These are phyloP conservation scores for Penicillium chermesinum DNA, from an alignment of 495 filamentous ascomycete genomes.

Conservation along the genomic window DNA sequence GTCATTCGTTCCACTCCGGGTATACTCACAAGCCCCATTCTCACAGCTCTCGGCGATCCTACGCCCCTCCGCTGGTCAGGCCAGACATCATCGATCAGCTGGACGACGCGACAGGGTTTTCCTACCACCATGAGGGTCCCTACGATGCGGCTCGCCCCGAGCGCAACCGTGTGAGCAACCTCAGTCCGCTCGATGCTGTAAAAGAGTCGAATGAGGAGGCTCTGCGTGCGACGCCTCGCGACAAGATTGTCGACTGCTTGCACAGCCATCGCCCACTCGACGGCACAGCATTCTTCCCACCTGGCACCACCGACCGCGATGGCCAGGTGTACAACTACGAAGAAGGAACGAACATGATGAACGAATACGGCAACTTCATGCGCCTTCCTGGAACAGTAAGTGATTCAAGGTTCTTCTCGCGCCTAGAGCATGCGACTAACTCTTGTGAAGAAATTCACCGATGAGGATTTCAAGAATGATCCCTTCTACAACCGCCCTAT, in stretches of 20 bases:
- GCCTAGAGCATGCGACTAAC: background rate
- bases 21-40: conserved; percentile 33
- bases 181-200: conserved; percentile 74
- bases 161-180: conserved; percentile 57
- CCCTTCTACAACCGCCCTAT: conserved; percentile 38
- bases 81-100: conserved; percentile 79
- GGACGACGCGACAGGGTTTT: conserved; percentile 53
- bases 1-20: conserved; percentile 11
- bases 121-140: conserved; percentile 89
- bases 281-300: conserved; percentile 71
- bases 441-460: conserved; percentile 35
- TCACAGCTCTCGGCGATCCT: conserved; percentile 54
- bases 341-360: conserved; percentile 81
- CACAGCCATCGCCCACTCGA: conserved; percentile 76
- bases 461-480: conserved; percentile 46
- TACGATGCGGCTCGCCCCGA: conserved; percentile 79
- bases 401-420: background rate
- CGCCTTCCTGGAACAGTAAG: conserved; percentile 33
- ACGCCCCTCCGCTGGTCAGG: too few species aligned
- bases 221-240: conserved; percentile 73
- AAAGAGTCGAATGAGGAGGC: conserved; percentile 68
- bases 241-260: conserved; percentile 72
- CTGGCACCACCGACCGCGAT: conserved; percentile 59
- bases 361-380: conserved; percentile 50
- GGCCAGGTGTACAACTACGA: conserved; percentile 73